phyloP scores from a whole-genome alignment of 176 grass and related monocot genomes.

The Oryza punctata region DNA sequence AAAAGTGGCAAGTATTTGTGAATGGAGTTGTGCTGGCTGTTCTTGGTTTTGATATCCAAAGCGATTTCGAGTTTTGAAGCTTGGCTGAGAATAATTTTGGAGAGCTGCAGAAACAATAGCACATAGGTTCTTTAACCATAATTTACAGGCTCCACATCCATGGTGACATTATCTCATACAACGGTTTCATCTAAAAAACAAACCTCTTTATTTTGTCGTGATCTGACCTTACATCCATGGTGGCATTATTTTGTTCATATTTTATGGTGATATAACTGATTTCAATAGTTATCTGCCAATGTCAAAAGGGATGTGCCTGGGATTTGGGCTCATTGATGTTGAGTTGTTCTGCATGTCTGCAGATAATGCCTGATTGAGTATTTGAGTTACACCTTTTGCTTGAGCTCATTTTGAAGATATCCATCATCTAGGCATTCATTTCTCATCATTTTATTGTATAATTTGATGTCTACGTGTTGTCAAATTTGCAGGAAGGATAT shows the following conservation, averaged over 20 bases:
- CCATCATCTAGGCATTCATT: background rate
- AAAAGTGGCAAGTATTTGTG: background rate
- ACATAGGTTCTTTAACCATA: background rate
- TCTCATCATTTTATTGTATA: slow-evolving; percentile 3
- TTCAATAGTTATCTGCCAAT: background rate
- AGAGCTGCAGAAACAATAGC: background rate
- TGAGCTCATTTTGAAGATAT: background rate
- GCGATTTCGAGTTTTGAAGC: background rate
- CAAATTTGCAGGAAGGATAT: slow-evolving; percentile 74
- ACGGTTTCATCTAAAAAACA: background rate
- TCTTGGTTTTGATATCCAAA: background rate
- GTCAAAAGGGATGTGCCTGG: slow-evolving; percentile 16
- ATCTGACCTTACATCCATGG: background rate
- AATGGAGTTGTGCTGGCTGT: background rate
- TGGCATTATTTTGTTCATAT: background rate
- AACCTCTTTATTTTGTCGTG: background rate
- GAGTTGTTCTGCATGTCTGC: slow-evolving; percentile 19
- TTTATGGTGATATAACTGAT: background rate
- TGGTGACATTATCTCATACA: background rate
- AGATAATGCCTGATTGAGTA: background rate
- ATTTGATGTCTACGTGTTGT: slow-evolving; percentile 15
- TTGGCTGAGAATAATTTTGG: background rate
- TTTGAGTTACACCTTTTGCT: background rate
- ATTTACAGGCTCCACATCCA: background rate
- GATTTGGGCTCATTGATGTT: slow-evolving; percentile 1